phyloP scores from a whole-genome alignment of 2,329 filamentous ascomycete genomes.

The Conoideocrella luteorostrata region DNA sequence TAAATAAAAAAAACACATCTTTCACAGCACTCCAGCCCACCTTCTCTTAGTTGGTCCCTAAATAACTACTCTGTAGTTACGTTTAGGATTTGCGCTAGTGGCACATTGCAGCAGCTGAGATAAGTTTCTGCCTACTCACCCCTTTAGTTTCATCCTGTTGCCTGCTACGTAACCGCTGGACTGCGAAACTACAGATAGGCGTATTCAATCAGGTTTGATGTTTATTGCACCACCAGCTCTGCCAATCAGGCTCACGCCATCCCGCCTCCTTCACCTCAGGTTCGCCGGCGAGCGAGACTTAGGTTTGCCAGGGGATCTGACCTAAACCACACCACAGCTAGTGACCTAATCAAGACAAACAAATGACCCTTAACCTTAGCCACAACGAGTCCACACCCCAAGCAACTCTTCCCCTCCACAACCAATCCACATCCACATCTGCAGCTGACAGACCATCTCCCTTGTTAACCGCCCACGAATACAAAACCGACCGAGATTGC shows the following conservation, averaged over 20 bases:
- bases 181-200: too few species aligned
- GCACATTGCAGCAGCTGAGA: too few species aligned
- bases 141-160: too few species aligned
- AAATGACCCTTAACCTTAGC: constrained; percentile 5
- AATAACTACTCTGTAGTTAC: too few species aligned
- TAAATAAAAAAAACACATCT: too few species aligned
- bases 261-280: background rate
- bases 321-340: background rate
- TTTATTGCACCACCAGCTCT: background rate
- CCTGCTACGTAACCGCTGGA: too few species aligned
- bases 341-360: background rate
- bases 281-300: background rate
- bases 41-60: too few species aligned
- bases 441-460: constrained; percentile 3
- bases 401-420: constrained; percentile 8
- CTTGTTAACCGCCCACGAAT: background rate
- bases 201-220: too few species aligned
- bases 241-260: constrained; percentile 4
- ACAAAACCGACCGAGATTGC: background rate
- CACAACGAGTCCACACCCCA: constrained; percentile 2
- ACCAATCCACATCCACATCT: constrained; percentile 7
- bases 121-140: too few species aligned
- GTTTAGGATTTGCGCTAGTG: too few species aligned
- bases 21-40: too few species aligned
- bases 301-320: background rate